Evolutionary conservation across 306 rosid genomes (phyloP).

Genomic region (Lathyrus sativus): DNA sequence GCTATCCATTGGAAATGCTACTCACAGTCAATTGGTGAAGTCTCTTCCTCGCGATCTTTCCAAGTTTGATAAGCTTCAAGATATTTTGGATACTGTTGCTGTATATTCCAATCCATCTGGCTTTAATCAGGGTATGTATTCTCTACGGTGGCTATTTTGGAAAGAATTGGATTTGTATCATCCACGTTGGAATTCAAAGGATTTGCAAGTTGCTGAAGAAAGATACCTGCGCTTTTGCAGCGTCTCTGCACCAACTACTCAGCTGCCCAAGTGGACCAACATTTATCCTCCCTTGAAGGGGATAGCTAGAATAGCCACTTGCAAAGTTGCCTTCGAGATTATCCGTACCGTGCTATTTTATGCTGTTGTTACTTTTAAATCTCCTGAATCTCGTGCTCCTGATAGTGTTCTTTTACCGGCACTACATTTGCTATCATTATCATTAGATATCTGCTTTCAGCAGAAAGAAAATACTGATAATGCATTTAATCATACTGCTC

Average conservation of each 20-base stretch:
- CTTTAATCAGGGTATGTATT: too few relatives aligned
- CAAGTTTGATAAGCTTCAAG: too few relatives aligned
- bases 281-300: constrained; percentile 77
- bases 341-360: constrained; percentile 83
- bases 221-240: constrained; percentile 79
- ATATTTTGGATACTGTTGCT: too few relatives aligned
- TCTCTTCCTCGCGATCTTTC: too few relatives aligned
- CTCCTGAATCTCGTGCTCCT: constrained; percentile 84
- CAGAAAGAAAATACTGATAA: constrained; percentile 55
- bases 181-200: too few relatives aligned
- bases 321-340: constrained; percentile 75
- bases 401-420: constrained; percentile 81
- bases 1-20: too few relatives aligned
- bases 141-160: too few relatives aligned
- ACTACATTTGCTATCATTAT: constrained; percentile 79
- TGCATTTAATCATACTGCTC: constrained; percentile 43
- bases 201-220: constrained; percentile 95
- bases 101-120: too few relatives aligned
- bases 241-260: constrained; percentile 64
- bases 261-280: constrained; percentile 83
- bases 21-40: too few relatives aligned
- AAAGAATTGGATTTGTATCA: too few relatives aligned
- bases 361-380: constrained; percentile 68
- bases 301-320: constrained; percentile 79
- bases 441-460: constrained; percentile 75